phyloP scores from a whole-genome alignment of 2,329 filamentous ascomycete species.

The Alternaria angustiovoidea region DNA sequence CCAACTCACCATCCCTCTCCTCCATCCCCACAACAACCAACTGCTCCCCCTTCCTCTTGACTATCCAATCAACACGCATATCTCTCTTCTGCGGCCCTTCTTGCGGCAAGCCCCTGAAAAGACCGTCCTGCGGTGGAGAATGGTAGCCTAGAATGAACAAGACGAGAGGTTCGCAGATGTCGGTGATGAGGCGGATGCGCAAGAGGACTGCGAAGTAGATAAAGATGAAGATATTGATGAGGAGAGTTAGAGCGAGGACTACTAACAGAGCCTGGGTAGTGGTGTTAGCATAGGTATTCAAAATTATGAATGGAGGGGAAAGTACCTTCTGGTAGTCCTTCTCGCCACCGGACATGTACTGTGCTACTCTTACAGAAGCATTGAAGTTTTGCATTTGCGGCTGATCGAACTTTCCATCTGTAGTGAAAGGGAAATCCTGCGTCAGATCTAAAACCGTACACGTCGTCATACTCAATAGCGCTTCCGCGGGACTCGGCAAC shows the following conservation, averaged over 20 bases:
- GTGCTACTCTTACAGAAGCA: slow-evolving; percentile 14
- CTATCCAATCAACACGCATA: slow-evolving; percentile 1
- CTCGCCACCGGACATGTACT: slow-evolving; percentile 20
- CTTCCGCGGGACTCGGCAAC: slow-evolving; percentile 9
- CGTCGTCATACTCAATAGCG: slow-evolving; percentile 4
- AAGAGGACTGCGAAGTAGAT: slow-evolving; percentile 11
- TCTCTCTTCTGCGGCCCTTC: slow-evolving; percentile 10
- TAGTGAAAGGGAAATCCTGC: slow-evolving; percentile 8
- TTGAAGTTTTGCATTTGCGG: slow-evolving; percentile 10
- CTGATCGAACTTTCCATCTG: background rate
- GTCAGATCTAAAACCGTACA: slow-evolving; percentile 14
- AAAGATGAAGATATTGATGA: slow-evolving; percentile 16
- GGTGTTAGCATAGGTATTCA: background rate
- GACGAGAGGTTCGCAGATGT: slow-evolving; percentile 15
- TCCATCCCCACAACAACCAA: slow-evolving; percentile 6
- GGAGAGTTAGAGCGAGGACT: slow-evolving; percentile 2
- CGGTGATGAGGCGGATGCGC: slow-evolving; percentile 13
- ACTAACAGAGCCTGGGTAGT: background rate
- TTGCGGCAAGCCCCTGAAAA: slow-evolving; percentile 4
- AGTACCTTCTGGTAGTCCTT: slow-evolving; percentile 11
- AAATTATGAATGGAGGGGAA: background rate
- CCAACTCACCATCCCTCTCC: background rate
- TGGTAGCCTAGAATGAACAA: slow-evolving; percentile 16
- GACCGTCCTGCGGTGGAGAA: background rate
- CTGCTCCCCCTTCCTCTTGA: slow-evolving; percentile 7